Evolutionary conservation across 495 filamentous ascomycete genomes (phyloP), one percentile per base, ranked within the genome.

Genomic region (Penicillium diatomitis): DNA sequence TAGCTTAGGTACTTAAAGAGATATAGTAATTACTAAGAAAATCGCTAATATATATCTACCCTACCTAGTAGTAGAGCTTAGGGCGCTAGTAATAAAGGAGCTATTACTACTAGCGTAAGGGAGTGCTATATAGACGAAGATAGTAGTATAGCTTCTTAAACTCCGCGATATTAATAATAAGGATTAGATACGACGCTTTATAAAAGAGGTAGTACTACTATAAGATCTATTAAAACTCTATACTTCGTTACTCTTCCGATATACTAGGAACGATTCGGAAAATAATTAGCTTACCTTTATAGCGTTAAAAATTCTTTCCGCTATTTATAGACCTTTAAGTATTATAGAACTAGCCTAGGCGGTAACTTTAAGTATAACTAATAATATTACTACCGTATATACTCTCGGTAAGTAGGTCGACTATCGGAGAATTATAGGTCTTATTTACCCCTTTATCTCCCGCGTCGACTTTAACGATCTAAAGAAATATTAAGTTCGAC

Each of bases 401-500:
- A 48, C 46, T 34, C 55, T 64, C 51, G 37, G 39, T 45, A 35
- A 51, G 5, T 32, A 48, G 46, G 57, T 58, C 45, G 61, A 64
- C 34, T 46, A 57, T 49, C 52, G 55, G 47, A 64, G 57, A 50
- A n/a, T 57, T 42, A 54, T 61, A 37, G 42, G 33, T 41, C 43
- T 64, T n/a, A 58, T 64, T n/a, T 46, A 56, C 35, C 61, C 61
- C 10, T 64, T 64, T 46, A 51, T 64, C 49, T 27, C 54, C 50
- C 32, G 32, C 33, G 36, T 53, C 38, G 48, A 64, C 42, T 61
- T 48, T 38, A 44, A 32, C 37, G 51, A 62, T 12, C 7, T 51
- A n/a, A 53, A 51, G 35, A 61, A 52, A 38, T 44, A 31, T 47
- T 57, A 61, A 49, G 54, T 63, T 11, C 52, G 50, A 43, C 52